Evolutionary conservation across 208 protist genomes (phyloP).

Genomic region (Crithidia acanthocephali): DNA sequence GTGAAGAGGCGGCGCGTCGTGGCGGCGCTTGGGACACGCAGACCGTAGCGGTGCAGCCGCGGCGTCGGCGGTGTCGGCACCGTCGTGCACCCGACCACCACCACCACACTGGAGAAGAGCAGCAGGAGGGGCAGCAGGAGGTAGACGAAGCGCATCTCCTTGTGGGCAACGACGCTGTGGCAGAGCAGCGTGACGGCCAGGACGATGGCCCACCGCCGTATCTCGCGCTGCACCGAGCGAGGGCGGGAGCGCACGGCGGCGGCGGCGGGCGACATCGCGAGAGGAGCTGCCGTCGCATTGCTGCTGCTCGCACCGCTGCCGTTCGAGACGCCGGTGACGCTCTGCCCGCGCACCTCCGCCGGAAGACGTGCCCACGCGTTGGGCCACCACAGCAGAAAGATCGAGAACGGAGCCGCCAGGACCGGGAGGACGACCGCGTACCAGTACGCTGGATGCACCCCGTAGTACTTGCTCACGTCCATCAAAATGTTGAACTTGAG

Average conservation of each 20-base stretch:
- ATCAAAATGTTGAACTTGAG: conserved; percentile 90
- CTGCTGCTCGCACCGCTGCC: background rate
- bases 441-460: conserved; percentile 87
- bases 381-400: conserved; percentile 47
- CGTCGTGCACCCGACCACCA: conserved; percentile 32
- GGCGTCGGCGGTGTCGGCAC: background rate
- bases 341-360: background rate
- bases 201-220: conserved; percentile 22
- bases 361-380: conserved; percentile 11
- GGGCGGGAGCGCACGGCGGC: conserved; percentile 1
- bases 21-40: background rate
- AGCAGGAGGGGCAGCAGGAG: conserved; percentile 54
- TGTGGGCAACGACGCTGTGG: conserved; percentile 92
- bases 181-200: conserved; percentile 27
- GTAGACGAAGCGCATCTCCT: conserved; percentile 94
- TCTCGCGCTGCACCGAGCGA: conserved; percentile 16
- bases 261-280: background rate
- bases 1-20: conserved; percentile 22
- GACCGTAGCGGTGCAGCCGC: background rate
- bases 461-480: conserved; percentile 86
- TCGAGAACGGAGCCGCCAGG: conserved; percentile 53
- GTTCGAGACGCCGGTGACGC: background rate
- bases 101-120: conserved; percentile 51
- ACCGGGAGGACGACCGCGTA: conserved; percentile 80
- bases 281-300: background rate